phyloP scores from a whole-genome alignment of 768 basidiomycete genomes.

The Lepiota venenata region DNA sequence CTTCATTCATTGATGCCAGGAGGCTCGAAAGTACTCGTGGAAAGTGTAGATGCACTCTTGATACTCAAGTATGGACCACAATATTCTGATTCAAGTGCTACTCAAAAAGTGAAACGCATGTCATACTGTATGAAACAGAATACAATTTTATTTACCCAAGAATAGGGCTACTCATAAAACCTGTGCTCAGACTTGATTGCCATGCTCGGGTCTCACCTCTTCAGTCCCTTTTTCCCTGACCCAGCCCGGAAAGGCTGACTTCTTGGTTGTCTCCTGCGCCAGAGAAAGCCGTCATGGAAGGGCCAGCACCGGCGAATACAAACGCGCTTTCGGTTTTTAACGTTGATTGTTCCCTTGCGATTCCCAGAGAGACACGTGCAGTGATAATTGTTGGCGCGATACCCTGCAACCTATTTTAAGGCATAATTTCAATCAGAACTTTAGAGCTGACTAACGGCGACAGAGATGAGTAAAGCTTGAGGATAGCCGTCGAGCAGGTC shows the following conservation, averaged over 20 bases:
- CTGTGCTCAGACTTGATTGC: not conserved
- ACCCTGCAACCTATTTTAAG: not conserved
- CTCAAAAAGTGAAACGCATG: no score
- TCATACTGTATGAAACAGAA: no score
- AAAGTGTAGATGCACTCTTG: no score
- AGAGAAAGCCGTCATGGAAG: not conserved
- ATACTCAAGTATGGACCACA: no score
- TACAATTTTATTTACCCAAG: no score
- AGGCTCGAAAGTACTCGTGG: no score
- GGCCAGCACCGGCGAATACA: not conserved
- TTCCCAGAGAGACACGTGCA: not conserved
- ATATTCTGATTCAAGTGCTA: no score
- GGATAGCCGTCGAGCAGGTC: not conserved
- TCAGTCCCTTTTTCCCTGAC: not conserved
- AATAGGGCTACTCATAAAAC: no score
- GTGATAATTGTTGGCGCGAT: constrained; percentile 7
- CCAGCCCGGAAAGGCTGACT: not conserved
- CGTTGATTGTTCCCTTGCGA: constrained; percentile 2
- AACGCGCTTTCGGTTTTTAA: not conserved
- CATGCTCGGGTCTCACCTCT: not conserved
- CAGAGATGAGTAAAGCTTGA: constrained; percentile 2
- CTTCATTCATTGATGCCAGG: no score
- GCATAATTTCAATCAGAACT: not conserved
- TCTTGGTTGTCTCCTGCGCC: not conserved
- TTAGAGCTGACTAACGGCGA: not conserved